Percentiles rank a stretch among this genome's conserved stretches.
Conservation (phyloP, 139 green algal genomes). For the Closterium sp. region DNA sequence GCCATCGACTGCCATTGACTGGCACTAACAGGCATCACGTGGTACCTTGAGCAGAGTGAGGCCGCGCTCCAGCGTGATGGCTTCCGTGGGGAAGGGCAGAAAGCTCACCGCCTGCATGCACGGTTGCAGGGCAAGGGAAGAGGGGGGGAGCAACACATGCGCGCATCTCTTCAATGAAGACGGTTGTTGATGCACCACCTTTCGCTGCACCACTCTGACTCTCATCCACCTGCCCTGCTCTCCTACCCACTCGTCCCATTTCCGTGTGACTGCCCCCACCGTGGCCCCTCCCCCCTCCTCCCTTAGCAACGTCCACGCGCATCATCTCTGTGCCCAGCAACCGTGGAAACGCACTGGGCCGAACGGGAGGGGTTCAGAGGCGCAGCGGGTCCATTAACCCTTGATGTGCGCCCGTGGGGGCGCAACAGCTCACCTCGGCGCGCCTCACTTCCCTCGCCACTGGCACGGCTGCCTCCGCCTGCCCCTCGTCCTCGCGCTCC, state of each 20-base stretch:
- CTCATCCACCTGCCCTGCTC: neutral
- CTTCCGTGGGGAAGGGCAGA: slow-evolving; percentile 25
- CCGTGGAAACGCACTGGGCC: no score
- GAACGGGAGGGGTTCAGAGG: no score
- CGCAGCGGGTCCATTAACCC: no score
- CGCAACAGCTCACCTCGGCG: no score
- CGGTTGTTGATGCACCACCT: neutral
- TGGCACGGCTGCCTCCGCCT: neutral
- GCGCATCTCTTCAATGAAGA: no score
- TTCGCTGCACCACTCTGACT: neutral
- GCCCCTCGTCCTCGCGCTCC: neutral
- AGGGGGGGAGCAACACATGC: neutral
- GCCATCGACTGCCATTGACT: neutral
- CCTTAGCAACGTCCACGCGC: neutral
- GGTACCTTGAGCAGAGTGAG: slow-evolving; percentile 37
- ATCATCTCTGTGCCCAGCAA: neutral
- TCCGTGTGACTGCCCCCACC: no score
- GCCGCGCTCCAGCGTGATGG: slow-evolving; percentile 25
- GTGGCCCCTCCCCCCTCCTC: neutral
- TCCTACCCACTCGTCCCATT: neutral
- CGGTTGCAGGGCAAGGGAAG: neutral
- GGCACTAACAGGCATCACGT: neutral
- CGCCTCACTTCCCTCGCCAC: neutral
- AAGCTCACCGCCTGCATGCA: slow-evolving; percentile 11
- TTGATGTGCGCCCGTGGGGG: no score